Conservation (phyloP, 2,329 filamentous ascomycete genomes). For the Harringtonia aguacate region DNA sequence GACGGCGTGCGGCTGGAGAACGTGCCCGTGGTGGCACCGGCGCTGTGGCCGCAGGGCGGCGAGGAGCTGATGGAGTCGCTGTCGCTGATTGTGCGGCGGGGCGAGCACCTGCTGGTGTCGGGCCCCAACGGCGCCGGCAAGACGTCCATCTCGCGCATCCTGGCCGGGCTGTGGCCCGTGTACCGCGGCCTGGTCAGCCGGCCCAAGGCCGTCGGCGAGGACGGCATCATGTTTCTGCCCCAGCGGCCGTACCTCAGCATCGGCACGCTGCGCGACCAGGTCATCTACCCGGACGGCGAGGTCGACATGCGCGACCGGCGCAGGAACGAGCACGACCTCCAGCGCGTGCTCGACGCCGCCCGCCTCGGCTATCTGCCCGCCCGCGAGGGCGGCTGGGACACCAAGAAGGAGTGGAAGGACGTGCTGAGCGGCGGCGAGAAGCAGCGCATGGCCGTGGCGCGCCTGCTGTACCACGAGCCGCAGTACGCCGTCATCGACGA, state of each 20-base stretch:
- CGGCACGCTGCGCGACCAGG: slow-evolving; percentile 88
- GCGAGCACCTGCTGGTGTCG: slow-evolving; percentile 89
- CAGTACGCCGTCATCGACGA: slow-evolving; percentile 92
- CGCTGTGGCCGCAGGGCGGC: slow-evolving; percentile 78
- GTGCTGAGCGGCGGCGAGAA: slow-evolving; percentile 96
- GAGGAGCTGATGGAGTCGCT: slow-evolving; percentile 85
- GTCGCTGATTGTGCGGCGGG: slow-evolving; percentile 78
- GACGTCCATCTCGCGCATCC: slow-evolving; percentile 73
- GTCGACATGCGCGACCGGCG: slow-evolving; percentile 82
- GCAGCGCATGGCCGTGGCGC: slow-evolving; percentile 84
- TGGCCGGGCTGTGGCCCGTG: slow-evolving; percentile 90
- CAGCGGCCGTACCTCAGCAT: slow-evolving; percentile 88
- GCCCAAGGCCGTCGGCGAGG: slow-evolving; percentile 67
- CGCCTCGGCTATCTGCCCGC: slow-evolving; percentile 81
- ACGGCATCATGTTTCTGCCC: slow-evolving; percentile 97
- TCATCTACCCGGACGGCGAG: slow-evolving; percentile 94
- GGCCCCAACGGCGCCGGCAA: slow-evolving; percentile 94
- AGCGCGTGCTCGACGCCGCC: slow-evolving; percentile 69
- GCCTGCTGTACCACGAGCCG: slow-evolving; percentile 89
- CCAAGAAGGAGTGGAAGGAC: slow-evolving; percentile 96
- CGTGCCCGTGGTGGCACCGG: slow-evolving; percentile 84
- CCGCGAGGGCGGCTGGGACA: slow-evolving; percentile 93
- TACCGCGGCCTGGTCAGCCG: slow-evolving; percentile 88
- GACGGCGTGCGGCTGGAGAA: slow-evolving; percentile 90
- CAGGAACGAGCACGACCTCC: slow-evolving; percentile 67